Conservation (phyloP, 2,329 filamentous ascomycete genomes). For the Talaromyces sp. region DNA sequence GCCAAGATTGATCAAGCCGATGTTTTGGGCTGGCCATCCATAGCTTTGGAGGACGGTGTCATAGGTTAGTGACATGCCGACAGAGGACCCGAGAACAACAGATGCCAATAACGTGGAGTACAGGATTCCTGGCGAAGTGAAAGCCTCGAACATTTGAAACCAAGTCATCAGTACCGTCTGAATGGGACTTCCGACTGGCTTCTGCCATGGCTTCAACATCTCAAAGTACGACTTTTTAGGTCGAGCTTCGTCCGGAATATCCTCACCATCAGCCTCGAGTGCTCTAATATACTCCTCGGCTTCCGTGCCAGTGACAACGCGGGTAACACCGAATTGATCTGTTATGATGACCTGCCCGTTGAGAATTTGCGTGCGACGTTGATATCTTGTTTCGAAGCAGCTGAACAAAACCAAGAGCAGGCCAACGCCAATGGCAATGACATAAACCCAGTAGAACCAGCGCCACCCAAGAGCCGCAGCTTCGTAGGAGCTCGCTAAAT, state of each 20-base stretch:
- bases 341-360: conserved; percentile 42
- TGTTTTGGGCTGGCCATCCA: conserved; percentile 32
- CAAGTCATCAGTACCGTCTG: conserved; percentile 16
- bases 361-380: conserved; percentile 36
- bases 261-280: conserved; percentile 9
- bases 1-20: conserved; percentile 31
- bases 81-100: conserved; percentile 40
- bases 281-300: conserved; percentile 19
- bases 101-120: conserved; percentile 43
- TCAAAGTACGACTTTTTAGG: conserved; percentile 25
- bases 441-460: conserved; percentile 49
- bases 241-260: conserved; percentile 12
- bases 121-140: conserved; percentile 41
- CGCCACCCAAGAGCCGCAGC: conserved; percentile 41
- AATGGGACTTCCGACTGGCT: conserved; percentile 16
- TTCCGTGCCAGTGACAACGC: conserved; percentile 35
- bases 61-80: conserved; percentile 45
- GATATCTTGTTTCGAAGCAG: conserved; percentile 46
- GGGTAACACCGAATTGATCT: conserved; percentile 45
- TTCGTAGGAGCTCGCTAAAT: conserved; percentile 40
- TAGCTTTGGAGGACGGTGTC: conserved; percentile 40
- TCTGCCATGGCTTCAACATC: conserved; percentile 35
- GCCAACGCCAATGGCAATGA: conserved; percentile 38
- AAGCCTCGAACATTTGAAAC: conserved; percentile 27
- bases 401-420: conserved; percentile 43